Evolutionary conservation across 73 alveolate genomes (phyloP).

Genomic region (Paramecium tetraurelia): DNA sequence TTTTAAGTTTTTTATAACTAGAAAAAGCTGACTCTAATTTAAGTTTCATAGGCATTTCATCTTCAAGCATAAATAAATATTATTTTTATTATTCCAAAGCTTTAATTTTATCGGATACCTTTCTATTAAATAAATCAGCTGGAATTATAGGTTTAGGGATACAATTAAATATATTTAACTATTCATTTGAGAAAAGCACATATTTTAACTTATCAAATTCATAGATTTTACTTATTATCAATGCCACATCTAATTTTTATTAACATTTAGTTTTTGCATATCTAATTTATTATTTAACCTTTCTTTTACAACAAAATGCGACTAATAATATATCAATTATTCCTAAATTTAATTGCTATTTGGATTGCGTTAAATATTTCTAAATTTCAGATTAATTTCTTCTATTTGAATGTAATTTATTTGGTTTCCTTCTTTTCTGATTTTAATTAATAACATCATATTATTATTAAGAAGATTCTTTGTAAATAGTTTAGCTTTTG

Average conservation of each 20-base stretch:
- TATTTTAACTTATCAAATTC: slow-evolving; percentile 44
- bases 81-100: not conserved
- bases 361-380: not conserved
- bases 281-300: not conserved
- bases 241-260: slow-evolving; percentile 23
- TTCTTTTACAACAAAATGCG: not conserved
- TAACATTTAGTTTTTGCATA: not conserved
- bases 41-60: not conserved
- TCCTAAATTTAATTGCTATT: not conserved
- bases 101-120: not conserved
- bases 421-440: not conserved
- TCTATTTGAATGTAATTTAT: not conserved
- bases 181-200: not conserved
- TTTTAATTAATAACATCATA: not conserved
- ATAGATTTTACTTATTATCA: not conserved
- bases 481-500: not conserved
- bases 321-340: not conserved
- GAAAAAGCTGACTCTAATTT: not conserved
- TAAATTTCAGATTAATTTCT: not conserved
- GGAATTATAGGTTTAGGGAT: slow-evolving; percentile 40
- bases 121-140: not conserved
- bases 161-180: slow-evolving; percentile 20
- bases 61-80: not conserved
- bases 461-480: not conserved
- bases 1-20: not conserved